A percentile compares a stretch with the other conserved stretches of the same genome.
These are phyloP conservation scores for Aspergillus sp. DNA, from an alignment of 2,329 filamentous ascomycete genomes.

Conservation along the genomic window DNA sequence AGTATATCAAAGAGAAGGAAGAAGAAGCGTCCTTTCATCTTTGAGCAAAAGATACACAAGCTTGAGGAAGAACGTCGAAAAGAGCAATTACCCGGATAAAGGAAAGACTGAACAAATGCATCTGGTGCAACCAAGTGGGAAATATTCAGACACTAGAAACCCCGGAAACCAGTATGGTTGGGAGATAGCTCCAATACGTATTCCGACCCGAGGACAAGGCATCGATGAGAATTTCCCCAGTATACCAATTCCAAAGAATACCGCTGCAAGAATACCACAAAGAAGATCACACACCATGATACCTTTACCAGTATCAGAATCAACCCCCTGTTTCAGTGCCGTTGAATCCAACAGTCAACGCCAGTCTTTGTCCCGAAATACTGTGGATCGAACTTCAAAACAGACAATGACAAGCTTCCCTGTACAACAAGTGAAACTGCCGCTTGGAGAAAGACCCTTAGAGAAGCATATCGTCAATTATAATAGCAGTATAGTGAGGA, in stretches of 20 bases:
- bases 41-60: conserved; percentile 2
- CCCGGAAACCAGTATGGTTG: too few species aligned
- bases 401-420: too few species aligned
- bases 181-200: too few species aligned
- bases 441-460: too few species aligned
- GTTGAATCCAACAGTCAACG: conserved; percentile 1
- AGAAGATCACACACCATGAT: neutral
- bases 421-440: too few species aligned
- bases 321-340: neutral
- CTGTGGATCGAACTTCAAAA: too few species aligned
- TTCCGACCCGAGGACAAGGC: too few species aligned
- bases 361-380: neutral
- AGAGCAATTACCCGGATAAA: too few species aligned
- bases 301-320: neutral
- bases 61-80: neutral
- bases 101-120: too few species aligned
- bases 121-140: neutral
- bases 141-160: neutral
- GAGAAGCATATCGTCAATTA: too few species aligned
- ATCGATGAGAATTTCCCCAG: too few species aligned
- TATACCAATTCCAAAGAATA: neutral
- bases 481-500: too few species aligned
- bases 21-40: conserved; percentile 9
- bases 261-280: neutral
- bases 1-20: conserved; percentile 10